These are phyloP conservation scores for Magnolia officinalis DNA, from an alignment of 164 flowering plant genomes.

Conservation along the genomic window DNA sequence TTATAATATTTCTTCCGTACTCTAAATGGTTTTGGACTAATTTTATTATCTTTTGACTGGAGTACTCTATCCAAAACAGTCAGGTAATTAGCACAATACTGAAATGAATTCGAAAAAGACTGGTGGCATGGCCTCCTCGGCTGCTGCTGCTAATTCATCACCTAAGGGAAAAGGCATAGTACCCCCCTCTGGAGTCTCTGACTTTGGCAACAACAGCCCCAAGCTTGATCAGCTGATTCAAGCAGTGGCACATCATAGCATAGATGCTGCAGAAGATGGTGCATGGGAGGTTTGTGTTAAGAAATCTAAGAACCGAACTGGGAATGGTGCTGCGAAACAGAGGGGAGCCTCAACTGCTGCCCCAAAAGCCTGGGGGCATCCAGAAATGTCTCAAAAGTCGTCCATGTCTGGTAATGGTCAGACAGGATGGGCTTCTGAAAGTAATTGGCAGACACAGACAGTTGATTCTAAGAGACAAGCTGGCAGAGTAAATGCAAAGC, in stretches of 20 bases:
- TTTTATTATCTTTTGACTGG: not conserved
- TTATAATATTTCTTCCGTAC: not conserved
- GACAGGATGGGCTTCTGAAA: constrained; percentile 29
- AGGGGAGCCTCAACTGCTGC: constrained; percentile 32
- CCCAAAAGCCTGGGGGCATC: constrained; percentile 39
- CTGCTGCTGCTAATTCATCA: constrained; percentile 12
- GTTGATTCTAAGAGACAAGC: constrained; percentile 27
- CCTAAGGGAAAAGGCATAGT: constrained; percentile 15
- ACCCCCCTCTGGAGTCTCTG: constrained; percentile 11
- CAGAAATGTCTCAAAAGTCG: constrained; percentile 30
- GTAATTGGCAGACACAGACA: constrained; percentile 24
- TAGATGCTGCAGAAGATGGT: constrained; percentile 45
- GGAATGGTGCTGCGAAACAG: constrained; percentile 32
- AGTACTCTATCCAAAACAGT: not conserved
- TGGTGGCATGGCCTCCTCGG: constrained; percentile 15
- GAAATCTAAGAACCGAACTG: constrained; percentile 51
- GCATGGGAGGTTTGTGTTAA: constrained; percentile 54
- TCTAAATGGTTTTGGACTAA: not conserved
- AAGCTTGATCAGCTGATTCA: constrained; percentile 7
- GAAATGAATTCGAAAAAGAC: constrained; percentile 18
- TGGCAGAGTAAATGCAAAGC: constrained; percentile 41
- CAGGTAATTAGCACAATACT: not conserved
- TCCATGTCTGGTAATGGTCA: constrained; percentile 24
- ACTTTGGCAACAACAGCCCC: not conserved
- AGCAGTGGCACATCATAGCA: constrained; percentile 16